Conservation (phyloP, 2,329 filamentous ascomycete species). For the Fusarium nelsonii region DNA sequence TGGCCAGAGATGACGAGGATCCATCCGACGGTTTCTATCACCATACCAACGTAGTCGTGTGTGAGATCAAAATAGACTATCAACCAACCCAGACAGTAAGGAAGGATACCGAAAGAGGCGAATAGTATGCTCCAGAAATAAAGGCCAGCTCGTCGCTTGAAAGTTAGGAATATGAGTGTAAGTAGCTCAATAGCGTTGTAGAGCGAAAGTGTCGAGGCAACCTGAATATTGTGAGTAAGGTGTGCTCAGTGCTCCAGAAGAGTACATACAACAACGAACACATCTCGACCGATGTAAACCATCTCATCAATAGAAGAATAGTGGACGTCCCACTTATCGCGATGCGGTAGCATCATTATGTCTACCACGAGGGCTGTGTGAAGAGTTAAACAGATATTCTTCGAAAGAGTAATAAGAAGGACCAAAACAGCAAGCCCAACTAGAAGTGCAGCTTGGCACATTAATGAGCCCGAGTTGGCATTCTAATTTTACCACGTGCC, state of each 20-base stretch:
- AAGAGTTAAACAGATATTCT: not conserved
- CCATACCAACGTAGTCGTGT: constrained; percentile 21
- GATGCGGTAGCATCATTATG: constrained; percentile 16
- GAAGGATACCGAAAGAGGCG: constrained; percentile 50
- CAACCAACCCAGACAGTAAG: constrained; percentile 60
- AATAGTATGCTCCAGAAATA: constrained; percentile 57
- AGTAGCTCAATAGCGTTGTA: constrained; percentile 52
- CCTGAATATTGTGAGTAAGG: not conserved
- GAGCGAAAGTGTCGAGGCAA: constrained; percentile 30
- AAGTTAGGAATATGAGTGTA: constrained; percentile 51
- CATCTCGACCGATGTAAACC: constrained; percentile 19
- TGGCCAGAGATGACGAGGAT: constrained; percentile 25
- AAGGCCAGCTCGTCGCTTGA: constrained; percentile 49
- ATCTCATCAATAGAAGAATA: constrained; percentile 2
- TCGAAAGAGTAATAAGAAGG: not conserved
- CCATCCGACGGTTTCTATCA: constrained; percentile 37
- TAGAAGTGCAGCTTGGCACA: not conserved
- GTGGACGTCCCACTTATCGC: constrained; percentile 13
- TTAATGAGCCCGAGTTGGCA: not conserved
- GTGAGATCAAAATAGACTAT: constrained; percentile 54
- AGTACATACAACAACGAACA: constrained; percentile 28
- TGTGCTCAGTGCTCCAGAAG: rapidly evolving
- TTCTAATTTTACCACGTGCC: not conserved
- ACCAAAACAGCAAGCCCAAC: not conserved
- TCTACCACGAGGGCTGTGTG: not conserved